phyloP scores from a whole-genome alignment of 495 filamentous ascomycete species.

The Lichenothelia convexa region DNA sequence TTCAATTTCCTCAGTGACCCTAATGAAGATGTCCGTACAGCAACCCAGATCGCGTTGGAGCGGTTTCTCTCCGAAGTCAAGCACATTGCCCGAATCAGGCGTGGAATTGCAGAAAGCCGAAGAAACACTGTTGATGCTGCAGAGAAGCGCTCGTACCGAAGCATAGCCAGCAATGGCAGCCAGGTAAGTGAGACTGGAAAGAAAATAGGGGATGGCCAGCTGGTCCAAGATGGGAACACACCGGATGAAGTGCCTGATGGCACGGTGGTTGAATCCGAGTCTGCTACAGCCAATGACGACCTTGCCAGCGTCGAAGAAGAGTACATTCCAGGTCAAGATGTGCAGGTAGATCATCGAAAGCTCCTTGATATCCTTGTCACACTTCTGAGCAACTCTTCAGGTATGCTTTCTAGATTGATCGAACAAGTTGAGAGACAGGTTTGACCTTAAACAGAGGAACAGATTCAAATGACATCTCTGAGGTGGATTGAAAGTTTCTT shows the following conservation, averaged over 20 bases:
- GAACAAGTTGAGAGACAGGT: background rate
- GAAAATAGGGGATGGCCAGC: conserved; percentile 2
- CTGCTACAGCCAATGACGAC: conserved; percentile 34
- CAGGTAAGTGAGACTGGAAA: conserved; percentile 2
- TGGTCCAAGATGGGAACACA: conserved; percentile 17
- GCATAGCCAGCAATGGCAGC: conserved; percentile 40
- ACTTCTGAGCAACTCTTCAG: conserved; percentile 62
- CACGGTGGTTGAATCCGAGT: conserved; percentile 14
- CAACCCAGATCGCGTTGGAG: conserved; percentile 79
- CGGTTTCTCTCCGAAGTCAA: conserved; percentile 89
- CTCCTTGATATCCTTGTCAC: conserved; percentile 84
- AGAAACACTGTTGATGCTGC: conserved; percentile 48
- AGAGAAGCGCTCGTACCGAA: conserved; percentile 42
- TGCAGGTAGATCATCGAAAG: conserved; percentile 79
- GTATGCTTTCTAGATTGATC: conserved; percentile 24
- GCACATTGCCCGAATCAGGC: conserved; percentile 78
- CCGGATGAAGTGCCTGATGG: conserved; percentile 26
- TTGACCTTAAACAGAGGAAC: conserved; percentile 43
- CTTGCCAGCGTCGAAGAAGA: conserved; percentile 63
- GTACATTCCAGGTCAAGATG: conserved; percentile 94
- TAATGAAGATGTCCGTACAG: conserved; percentile 82
- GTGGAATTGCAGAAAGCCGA: conserved; percentile 73
- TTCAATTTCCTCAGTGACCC: conserved; percentile 84
- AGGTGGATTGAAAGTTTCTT: conserved; percentile 95
- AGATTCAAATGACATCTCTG: conserved; percentile 75